Percentiles rank a stretch among this genome's conserved stretches.
Conservation (phyloP, 495 filamentous ascomycete species). For the Antarctomyces pellizariae region DNA sequence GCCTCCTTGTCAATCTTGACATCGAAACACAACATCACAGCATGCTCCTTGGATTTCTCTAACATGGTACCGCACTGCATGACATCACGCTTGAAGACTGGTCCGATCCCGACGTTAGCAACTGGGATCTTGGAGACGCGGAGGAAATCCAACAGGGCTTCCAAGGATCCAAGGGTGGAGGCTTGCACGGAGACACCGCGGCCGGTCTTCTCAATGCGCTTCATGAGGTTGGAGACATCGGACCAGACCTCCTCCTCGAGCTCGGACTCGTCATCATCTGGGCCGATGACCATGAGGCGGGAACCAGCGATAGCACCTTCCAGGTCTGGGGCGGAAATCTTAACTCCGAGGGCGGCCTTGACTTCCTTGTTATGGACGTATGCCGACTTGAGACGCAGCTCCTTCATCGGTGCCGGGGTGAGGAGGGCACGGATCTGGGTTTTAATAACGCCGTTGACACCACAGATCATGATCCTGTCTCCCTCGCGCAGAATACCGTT, state of each 20-base stretch:
- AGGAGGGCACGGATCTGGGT: slow-evolving; percentile 94
- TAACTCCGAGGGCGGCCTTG: slow-evolving; percentile 94
- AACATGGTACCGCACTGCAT: slow-evolving; percentile 93
- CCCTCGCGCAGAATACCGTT: slow-evolving; percentile 93
- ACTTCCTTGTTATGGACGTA: slow-evolving; percentile 99
- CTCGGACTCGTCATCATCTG: slow-evolving; percentile 90
- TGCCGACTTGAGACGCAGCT: slow-evolving; percentile 72
- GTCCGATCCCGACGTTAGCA: slow-evolving; percentile 89
- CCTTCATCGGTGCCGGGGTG: slow-evolving; percentile 83
- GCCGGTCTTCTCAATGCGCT: slow-evolving; percentile 69
- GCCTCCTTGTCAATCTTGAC: slow-evolving; percentile 99
- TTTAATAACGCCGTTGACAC: slow-evolving; percentile 77
- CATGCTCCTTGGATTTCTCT: slow-evolving; percentile 85
- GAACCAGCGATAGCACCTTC: slow-evolving; percentile 96
- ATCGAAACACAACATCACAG: slow-evolving; percentile 99
- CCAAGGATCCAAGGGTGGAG: slow-evolving; percentile 89
- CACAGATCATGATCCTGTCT: slow-evolving; percentile 84
- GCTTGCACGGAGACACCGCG: slow-evolving; percentile 94
- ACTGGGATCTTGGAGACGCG: slow-evolving; percentile 89
- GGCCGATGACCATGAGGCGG: slow-evolving; percentile 74
- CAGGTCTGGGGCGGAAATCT: slow-evolving; percentile 90
- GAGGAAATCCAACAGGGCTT: slow-evolving; percentile 91
- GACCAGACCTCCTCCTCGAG: slow-evolving; percentile 91
- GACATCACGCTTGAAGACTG: slow-evolving; percentile 95
- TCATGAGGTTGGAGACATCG: slow-evolving; percentile 78